Percentiles rank a stretch among this genome's conserved stretches.
Conservation (phyloP, 768 basidiomycete genomes). For the Lactarius sanguifluus region DNA sequence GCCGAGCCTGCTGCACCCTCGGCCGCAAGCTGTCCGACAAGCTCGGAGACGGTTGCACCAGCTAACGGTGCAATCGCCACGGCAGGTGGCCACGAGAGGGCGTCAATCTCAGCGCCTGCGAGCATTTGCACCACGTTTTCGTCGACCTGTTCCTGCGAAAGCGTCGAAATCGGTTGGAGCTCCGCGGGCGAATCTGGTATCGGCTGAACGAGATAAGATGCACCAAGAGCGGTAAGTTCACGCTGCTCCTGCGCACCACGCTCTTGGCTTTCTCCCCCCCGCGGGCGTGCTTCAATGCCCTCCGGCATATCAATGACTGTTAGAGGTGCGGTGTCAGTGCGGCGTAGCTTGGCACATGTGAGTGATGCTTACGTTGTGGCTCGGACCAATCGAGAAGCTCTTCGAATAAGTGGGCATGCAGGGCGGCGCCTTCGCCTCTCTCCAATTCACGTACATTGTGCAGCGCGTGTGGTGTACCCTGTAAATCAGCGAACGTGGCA, state of each 20-base stretch:
- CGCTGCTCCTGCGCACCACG: constrained; percentile 70
- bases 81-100: constrained; percentile 55
- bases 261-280: constrained; percentile 71
- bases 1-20: constrained; percentile 35
- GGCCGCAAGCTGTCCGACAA: constrained; percentile 62
- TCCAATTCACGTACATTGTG: constrained; percentile 85
- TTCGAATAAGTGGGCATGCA: constrained; percentile 82
- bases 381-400: constrained; percentile 86
- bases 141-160: constrained; percentile 65
- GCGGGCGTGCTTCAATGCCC: constrained; percentile 51
- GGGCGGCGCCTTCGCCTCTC: constrained; percentile 80
- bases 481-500: constrained; percentile 42
- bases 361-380: constrained; percentile 62
- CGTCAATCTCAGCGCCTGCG: constrained; percentile 64
- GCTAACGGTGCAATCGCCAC: constrained; percentile 33
- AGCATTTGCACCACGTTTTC: constrained; percentile 63
- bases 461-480: constrained; percentile 64
- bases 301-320: constrained; percentile 63
- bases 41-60: constrained; percentile 60
- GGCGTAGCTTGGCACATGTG: constrained; percentile 16
- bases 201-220: constrained; percentile 69
- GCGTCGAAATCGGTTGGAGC: constrained; percentile 51
- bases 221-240: constrained; percentile 73
- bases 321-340: constrained; percentile 32
- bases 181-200: constrained; percentile 81